Percentiles rank a stretch among this genome's conserved stretches.
These are phyloP conservation scores for Stentor roeselii DNA, from an alignment of 73 alveolate species.

Conservation along the genomic window DNA sequence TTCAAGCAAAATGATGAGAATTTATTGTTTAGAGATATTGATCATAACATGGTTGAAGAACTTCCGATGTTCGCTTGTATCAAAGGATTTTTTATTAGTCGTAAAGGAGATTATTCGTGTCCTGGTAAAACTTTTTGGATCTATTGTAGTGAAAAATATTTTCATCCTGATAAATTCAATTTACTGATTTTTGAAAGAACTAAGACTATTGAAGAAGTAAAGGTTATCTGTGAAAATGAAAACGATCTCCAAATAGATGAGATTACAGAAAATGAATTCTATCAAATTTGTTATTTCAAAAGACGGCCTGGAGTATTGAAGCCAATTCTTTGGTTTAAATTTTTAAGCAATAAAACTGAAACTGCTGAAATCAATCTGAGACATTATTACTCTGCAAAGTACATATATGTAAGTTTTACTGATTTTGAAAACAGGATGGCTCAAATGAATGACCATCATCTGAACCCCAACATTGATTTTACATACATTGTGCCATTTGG, in stretches of 20 bases:
- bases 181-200: neutral
- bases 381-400: neutral
- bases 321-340: neutral
- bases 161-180: neutral
- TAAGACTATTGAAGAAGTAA: neutral
- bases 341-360: too few relatives aligned
- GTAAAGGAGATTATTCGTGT: neutral
- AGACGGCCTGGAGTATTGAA: neutral
- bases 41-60: neutral
- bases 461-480: neutral
- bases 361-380: neutral
- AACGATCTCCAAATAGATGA: neutral
- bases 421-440: neutral
- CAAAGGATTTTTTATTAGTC: neutral
- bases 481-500: neutral
- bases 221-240: neutral
- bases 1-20: neutral
- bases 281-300: neutral
- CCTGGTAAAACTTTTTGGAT: neutral
- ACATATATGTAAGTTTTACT: neutral
- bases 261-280: neutral
- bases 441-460: neutral
- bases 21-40: neutral
- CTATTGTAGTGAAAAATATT: neutral
- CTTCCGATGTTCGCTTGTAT: neutral